Conservation (phyloP, 2,329 filamentous ascomycete species). For the Fusarium foetens region DNA sequence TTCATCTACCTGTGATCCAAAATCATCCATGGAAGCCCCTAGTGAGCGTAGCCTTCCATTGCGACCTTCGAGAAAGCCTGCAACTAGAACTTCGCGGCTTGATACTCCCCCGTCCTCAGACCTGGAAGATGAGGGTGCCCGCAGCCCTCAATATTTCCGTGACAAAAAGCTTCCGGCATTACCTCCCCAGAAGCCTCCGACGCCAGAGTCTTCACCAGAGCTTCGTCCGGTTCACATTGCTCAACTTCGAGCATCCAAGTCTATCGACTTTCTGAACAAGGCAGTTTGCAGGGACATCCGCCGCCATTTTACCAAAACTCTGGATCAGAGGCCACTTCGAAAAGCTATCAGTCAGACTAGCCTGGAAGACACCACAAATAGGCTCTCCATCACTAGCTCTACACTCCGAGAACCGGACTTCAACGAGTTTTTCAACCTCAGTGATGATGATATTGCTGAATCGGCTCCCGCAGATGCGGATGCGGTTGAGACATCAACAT, state of each 20-base stretch:
- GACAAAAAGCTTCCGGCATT: slow-evolving; percentile 46
- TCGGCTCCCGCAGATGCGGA: slow-evolving; percentile 40
- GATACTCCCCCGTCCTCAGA: slow-evolving; percentile 51
- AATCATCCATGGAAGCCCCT: slow-evolving; percentile 37
- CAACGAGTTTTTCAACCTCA: slow-evolving; percentile 64
- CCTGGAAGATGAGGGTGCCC: slow-evolving; percentile 45
- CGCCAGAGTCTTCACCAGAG: slow-evolving; percentile 50
- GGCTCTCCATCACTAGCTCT: slow-evolving; percentile 46
- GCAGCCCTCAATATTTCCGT: slow-evolving; percentile 29
- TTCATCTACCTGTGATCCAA: slow-evolving; percentile 37
- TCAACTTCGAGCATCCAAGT: slow-evolving; percentile 43
- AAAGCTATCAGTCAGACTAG: slow-evolving; percentile 47
- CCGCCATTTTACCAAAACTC: slow-evolving; percentile 41
- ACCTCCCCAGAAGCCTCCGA: slow-evolving; percentile 43
- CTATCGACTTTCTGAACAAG: slow-evolving; percentile 45
- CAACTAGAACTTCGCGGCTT: slow-evolving; percentile 36
- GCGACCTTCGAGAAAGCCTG: slow-evolving; percentile 39
- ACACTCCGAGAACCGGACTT: slow-evolving; percentile 63
- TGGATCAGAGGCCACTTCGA: slow-evolving; percentile 41
- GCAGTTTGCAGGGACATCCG: slow-evolving; percentile 43
- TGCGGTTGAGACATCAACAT: slow-evolving; percentile 10
- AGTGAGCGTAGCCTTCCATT: slow-evolving; percentile 43
- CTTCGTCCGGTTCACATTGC: slow-evolving; percentile 46
- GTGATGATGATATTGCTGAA: slow-evolving; percentile 69
- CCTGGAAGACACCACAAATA: slow-evolving; percentile 43